Evolutionary conservation across 2,329 filamentous ascomycete genomes (phyloP), one percentile per base, ranked within the genome.

Genomic region (Phyllosticta citriasiana): DNA sequence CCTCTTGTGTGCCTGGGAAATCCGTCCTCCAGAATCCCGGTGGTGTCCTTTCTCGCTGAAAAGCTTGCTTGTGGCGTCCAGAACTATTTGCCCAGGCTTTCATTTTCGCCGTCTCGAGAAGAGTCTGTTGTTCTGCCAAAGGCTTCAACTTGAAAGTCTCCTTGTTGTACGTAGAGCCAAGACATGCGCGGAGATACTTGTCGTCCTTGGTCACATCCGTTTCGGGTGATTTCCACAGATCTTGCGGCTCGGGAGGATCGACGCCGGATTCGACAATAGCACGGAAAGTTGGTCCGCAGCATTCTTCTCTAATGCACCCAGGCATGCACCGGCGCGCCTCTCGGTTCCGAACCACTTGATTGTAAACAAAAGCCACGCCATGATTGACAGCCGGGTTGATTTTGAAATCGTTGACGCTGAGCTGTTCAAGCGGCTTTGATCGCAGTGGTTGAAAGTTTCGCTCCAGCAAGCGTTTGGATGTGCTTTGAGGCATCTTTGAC

Each of bases 21-120:
- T 96, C 93, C 1, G 88, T 82, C 59, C 89, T 82, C 94, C 94
- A 99, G 71, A 90, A 97, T 0, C 91, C 92, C 1, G 91, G 90
- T 12, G 94, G 92, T 9, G 88, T 90, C 53, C 77, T 79, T 64
- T 83, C 81, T 57, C 91, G 82, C 63, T 86, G 83, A 72, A 88
- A 91, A 27, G 85, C 81, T 66, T 93, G 83, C 61, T 88, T 82
- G 73, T 97, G 92, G 70, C 82, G 90, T 5, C 91, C 91, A 71
- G 84, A 85, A 64, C 83, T 82, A 68, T 92, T 86, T 1, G 92
- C 88, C 64, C 95, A 77, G 56, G 86, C 79, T 69, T 84, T 83
- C 0, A 85, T 87, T 69, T 87, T 87, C 12, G 92, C 92, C 69
- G 91, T 83, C n/a, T 91, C 67, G 72, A 96, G 82, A 22, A 89